Evolutionary conservation across 768 basidiomycete genomes (phyloP).

Genomic region (Xerocomellus chrysenteron): DNA sequence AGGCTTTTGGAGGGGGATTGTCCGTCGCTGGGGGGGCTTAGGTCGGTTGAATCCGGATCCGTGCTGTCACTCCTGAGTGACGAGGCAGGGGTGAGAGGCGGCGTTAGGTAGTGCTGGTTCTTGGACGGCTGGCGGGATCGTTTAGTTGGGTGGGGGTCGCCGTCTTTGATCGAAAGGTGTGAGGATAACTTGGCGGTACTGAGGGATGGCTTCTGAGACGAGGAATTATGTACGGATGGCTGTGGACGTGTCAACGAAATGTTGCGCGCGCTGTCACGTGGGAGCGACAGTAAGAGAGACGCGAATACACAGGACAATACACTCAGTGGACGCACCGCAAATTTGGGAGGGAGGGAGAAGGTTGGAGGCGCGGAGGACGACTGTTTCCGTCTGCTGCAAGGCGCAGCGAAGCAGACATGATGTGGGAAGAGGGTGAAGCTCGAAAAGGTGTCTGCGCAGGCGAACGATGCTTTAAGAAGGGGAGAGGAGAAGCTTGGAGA

Average conservation of each 20-base stretch:
- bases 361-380: conserved; percentile 53
- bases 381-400: conserved; percentile 15
- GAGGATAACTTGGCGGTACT: conserved; percentile 12
- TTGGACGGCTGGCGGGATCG: conserved; percentile 23
- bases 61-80: conserved; percentile 41
- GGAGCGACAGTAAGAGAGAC: conserved; percentile 11
- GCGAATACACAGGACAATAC: neutral
- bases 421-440: conserved; percentile 26
- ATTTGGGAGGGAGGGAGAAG: conserved; percentile 70
- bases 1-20: conserved; percentile 18
- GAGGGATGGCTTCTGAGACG: conserved; percentile 19
- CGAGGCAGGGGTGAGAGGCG: conserved; percentile 70
- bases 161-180: conserved; percentile 13
- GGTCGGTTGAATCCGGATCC: conserved; percentile 33
- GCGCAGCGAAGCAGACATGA: conserved; percentile 30
- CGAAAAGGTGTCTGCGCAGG: conserved; percentile 30
- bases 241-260: conserved; percentile 27
- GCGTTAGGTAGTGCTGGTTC: conserved; percentile 50
- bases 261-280: conserved; percentile 29
- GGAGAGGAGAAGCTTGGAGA: conserved; percentile 31
- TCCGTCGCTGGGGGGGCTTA: conserved; percentile 18
- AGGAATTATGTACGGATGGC: conserved; percentile 17
- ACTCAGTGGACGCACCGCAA: conserved; percentile 46
- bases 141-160: conserved; percentile 18
- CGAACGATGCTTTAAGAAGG: conserved; percentile 33